These are phyloP conservation scores for Flaveria sonorensis DNA, from an alignment of 129 eudicot species.

Conservation along the genomic window DNA sequence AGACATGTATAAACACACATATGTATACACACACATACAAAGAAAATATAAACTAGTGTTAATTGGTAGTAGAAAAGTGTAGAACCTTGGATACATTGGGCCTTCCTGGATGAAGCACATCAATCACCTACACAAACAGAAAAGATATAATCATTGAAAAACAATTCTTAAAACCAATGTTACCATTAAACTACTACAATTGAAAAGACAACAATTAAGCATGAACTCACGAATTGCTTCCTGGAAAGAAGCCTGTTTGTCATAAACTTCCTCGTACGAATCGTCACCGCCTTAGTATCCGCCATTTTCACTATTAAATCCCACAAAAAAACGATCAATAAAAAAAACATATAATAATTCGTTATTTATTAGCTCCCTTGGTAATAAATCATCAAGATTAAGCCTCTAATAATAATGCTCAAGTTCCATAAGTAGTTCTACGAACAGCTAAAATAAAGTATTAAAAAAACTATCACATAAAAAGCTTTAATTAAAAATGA, in stretches of 20 bases:
- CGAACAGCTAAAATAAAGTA: neutral
- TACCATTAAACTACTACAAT: neutral
- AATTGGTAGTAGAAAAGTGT: neutral
- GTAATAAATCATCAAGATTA: neutral
- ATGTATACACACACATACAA: neutral
- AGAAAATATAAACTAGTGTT: neutral
- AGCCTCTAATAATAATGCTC: neutral
- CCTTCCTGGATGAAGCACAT: constrained; percentile 46
- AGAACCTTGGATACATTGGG: constrained; percentile 45
- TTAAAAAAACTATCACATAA: neutral
- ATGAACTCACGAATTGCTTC: constrained; percentile 42
- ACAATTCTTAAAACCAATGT: neutral
- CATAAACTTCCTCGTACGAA: constrained; percentile 47
- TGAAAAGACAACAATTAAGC: neutral
- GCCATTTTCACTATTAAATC: constrained; percentile 37
- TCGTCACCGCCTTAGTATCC: constrained; percentile 42
- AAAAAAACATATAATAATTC: neutral
- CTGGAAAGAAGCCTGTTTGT: constrained; percentile 45
- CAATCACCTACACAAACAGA: constrained; percentile 34
- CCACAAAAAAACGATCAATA: neutral
- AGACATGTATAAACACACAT: neutral
- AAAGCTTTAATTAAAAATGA: neutral
- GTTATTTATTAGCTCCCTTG: neutral
- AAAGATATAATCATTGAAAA: neutral
- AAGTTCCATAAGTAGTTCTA: neutral